phyloP scores from a whole-genome alignment of 495 filamentous ascomycete species.

The Bacidia rubella region DNA sequence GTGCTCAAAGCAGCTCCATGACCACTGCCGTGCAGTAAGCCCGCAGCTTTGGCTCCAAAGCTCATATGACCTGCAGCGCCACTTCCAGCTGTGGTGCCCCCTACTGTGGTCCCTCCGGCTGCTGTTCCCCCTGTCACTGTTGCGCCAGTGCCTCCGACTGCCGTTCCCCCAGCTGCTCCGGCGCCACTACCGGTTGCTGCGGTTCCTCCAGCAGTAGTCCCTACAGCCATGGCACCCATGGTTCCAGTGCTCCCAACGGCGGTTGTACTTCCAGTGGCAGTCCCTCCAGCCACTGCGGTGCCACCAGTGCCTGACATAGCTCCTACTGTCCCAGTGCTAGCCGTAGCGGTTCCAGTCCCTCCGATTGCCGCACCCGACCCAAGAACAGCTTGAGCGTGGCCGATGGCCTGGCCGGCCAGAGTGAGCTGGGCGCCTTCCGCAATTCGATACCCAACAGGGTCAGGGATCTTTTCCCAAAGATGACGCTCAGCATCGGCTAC shows the following conservation, averaged over 20 bases:
- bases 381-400: not conserved
- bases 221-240: conserved; percentile 4
- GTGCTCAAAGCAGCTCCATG: not conserved
- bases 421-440: conserved; percentile 1
- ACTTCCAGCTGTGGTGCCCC: not conserved
- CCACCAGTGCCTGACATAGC: not conserved
- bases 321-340: not conserved
- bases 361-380: not conserved
- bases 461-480: not conserved
- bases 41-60: not conserved
- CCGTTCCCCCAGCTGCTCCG: not conserved
- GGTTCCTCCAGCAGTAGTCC: not conserved
- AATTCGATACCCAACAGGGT: conserved; percentile 1
- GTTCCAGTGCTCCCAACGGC: conserved; percentile 2
- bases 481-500: conserved; percentile 1
- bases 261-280: not conserved
- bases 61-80: not conserved
- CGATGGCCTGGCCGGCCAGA: not conserved
- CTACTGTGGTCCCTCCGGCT: not conserved
- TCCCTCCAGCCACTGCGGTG: not conserved
- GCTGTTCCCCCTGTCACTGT: not conserved
- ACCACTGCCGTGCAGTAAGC: not conserved
- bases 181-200: not conserved
- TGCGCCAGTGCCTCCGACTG: not conserved
- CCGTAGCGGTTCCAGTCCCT: not conserved